Base-by-base conservation (phyloP, 2,329 filamentous ascomycete genomes). In the Xylariaceae sp. region DNA sequence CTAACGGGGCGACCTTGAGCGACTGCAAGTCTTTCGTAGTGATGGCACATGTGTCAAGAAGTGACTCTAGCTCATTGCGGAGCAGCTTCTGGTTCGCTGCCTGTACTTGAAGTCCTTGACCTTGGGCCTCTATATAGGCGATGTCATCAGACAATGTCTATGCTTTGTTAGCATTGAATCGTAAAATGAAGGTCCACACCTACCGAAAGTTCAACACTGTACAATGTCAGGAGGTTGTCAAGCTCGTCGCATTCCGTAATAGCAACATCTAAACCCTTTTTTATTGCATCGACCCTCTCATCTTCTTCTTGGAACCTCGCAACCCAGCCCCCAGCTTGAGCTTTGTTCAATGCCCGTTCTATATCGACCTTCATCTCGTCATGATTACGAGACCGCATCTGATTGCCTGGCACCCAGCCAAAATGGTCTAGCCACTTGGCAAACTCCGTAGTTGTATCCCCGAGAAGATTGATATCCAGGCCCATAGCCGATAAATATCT, bases 61-160 rank as follows among this genome's bases (percentile, higher is more conserved):
- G 77, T 32, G 86, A 88, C 68, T 95, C 85, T 1, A 99, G 80
- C 70, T 99, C 94, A 58, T 86, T 89, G 70, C 92, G 90, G 44
- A 99, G 80, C 26, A 96, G 80, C 70, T 96, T 96, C 69, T 99
- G 94, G 65, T 99, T 99, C 39, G 94, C 90, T 18, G 92, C 92
- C 71, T 97, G 94, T 6, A 99, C 92, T 66, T 99, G 94, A 44
- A 99, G 76, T 76, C 94, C 94, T 72, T 99, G 92, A 6, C 90
- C 92, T 71, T 99, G 94, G 1, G 94, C 91, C 74, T 99, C 94
- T 60, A 99, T 97, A 68, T 95, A 97, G 3, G 91, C 86, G 63
- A 99, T 95, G 65, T 99, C 94, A 47, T 97, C 92, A 53, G 92
- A 91, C 29, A 99, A 79, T 46, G 92, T 97, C 87, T 95, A 66